Percentiles rank a stretch among this genome's conserved stretches.
Conservation (phyloP, 371 early-diverging fungal genomes). For the Synchytrium microbalum region DNA sequence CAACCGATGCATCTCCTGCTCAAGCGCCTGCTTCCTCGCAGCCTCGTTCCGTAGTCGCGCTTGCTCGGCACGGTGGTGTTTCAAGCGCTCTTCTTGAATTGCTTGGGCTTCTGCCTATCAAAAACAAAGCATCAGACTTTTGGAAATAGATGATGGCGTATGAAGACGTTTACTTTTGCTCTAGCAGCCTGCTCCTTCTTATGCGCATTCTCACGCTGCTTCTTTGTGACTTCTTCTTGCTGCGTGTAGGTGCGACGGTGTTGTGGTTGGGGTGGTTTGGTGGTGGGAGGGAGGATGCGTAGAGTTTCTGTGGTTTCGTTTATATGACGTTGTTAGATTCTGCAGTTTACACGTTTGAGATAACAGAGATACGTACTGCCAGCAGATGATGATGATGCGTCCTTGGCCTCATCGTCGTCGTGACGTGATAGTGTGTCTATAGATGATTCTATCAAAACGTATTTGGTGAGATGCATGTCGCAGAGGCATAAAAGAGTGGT, state of each 20-base stretch:
- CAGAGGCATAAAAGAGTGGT: too few relatives aligned
- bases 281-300: not conserved
- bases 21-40: not conserved
- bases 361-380: not conserved
- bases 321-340: not conserved
- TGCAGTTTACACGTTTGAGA: too few relatives aligned
- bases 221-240: not conserved
- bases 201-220: not conserved
- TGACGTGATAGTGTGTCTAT: not conserved
- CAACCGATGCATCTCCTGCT: not conserved
- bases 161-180: not conserved
- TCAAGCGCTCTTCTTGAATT: not conserved
- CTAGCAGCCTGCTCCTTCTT: not conserved
- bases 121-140: not conserved
- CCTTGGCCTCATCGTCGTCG: not conserved
- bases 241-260: slow-evolving; percentile 1
- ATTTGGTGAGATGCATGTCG: too few relatives aligned
- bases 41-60: not conserved
- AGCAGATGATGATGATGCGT: not conserved
- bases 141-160: not conserved
- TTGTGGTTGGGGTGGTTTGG: not conserved
- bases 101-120: not conserved
- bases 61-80: not conserved
- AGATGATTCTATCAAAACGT: too few relatives aligned
- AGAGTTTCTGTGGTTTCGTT: not conserved